Conservation (phyloP, 108 stramenopile genomes). For the Chaetoceros tenuissimus region DNA sequence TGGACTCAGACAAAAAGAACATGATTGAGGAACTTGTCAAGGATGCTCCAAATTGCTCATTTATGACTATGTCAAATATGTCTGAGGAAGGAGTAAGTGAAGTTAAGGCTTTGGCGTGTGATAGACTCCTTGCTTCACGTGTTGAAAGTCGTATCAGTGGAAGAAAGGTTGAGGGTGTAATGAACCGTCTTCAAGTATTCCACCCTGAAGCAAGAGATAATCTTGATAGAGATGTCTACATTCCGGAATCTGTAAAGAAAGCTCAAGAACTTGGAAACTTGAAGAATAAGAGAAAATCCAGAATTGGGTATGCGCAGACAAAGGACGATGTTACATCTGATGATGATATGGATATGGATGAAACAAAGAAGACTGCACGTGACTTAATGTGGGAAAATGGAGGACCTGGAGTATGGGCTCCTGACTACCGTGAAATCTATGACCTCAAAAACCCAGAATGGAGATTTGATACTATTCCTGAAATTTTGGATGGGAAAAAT, state of each 20-base stretch:
- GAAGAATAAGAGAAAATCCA: slow-evolving; percentile 32
- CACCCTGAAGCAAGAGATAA: slow-evolving; percentile 89
- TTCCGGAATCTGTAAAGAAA: slow-evolving; percentile 84
- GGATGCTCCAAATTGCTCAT: slow-evolving; percentile 58
- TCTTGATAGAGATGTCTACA: slow-evolving; percentile 67
- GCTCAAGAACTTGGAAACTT: slow-evolving; percentile 29
- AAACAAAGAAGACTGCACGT: slow-evolving; percentile 79
- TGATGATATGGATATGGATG: slow-evolving; percentile 24
- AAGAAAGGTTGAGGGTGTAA: slow-evolving; percentile 90
- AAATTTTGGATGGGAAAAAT: slow-evolving; percentile 99
- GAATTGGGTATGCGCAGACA: slow-evolving; percentile 67
- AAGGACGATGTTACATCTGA: slow-evolving; percentile 36
- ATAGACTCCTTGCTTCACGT: slow-evolving; percentile 86
- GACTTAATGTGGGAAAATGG: slow-evolving; percentile 97
- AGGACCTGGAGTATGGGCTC: slow-evolving; percentile 95
- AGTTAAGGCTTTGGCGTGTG: slow-evolving; percentile 91
- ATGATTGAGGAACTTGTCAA: slow-evolving; percentile 68
- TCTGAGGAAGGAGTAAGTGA: slow-evolving; percentile 89
- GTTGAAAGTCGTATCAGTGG: slow-evolving; percentile 84
- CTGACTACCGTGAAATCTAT: slow-evolving; percentile 94
- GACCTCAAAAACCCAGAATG: slow-evolving; percentile 87
- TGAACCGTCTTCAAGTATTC: slow-evolving; percentile 96
- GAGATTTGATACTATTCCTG: slow-evolving; percentile 92
- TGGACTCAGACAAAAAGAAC: slow-evolving; percentile 56
- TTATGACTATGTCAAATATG: slow-evolving; percentile 92